Base-by-base conservation (phyloP, 2,329 filamentous ascomycete genomes). In the Fusarium sulawesiense region DNA sequence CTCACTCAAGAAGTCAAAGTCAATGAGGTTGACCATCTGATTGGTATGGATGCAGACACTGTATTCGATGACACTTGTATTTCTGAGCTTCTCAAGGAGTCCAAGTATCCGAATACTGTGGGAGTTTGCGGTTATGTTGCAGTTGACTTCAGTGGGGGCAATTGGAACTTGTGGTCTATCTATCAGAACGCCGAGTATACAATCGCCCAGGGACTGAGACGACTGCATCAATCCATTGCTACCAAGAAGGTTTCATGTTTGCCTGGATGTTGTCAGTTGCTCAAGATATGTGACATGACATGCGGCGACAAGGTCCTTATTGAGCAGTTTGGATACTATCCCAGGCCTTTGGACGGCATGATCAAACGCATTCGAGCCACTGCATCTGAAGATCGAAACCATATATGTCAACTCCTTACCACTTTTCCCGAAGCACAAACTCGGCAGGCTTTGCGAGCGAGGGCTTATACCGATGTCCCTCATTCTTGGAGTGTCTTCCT, bases 41-140 rank as follows among this genome's bases (percentile, higher is more conserved):
- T 81, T 14, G 80, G 80, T 11, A 81, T 82, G 80, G 80, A 82
- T 41, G 80, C 79, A 21, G 80, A 82, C 51, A 82, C 80, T 1
- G 60, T 81, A 16, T 82, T 82, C 48, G 80, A 79, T 7, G 60
- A 75, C 10, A 68, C 72, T 56, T 83, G 82, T 57, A 76, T 83
- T 66, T 76, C 71, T 6, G 74, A 82, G 55, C 75, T 83, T 25
- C 60, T 82, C 34, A 75, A 76, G 23, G 72, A 75, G 53, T 72
- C 71, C 62, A 82, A 72, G 73, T 78, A 64, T 72, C 76, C 79
- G 13, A 74, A 78, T 37, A 80, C 80, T 1, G 77, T 82, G n/a
- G 81, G 80, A 6, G 80, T 83, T 8, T 83, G 81, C 49, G 81
- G 82, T 11, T 79, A 80, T 34, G 80, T 83, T n/a, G 71, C 73